phyloP scores from a whole-genome alignment of 352 stramenopile species.

The Poterioochromonas sp. region DNA sequence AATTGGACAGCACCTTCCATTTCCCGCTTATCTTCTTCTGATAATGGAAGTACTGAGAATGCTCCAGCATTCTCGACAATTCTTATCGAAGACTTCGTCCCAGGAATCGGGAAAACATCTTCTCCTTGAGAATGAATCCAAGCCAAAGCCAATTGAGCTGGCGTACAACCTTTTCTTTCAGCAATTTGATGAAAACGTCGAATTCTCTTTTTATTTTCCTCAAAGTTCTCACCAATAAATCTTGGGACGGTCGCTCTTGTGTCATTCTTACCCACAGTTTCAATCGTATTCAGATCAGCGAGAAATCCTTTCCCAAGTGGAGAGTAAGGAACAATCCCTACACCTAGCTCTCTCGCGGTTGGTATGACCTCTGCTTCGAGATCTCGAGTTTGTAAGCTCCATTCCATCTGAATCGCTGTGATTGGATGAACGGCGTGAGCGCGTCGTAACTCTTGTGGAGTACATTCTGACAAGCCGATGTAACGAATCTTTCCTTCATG shows the following conservation, averaged over 20 bases:
- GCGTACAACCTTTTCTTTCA: conserved; percentile 34
- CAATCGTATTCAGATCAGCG: conserved; percentile 1
- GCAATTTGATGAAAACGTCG: conserved; percentile 29
- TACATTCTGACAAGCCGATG: conserved; percentile 39
- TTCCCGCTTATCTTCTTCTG: too few species aligned
- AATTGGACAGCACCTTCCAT: too few species aligned
- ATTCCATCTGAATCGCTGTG: conserved; percentile 41
- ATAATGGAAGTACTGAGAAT: not conserved
- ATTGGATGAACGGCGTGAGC: conserved; percentile 41
- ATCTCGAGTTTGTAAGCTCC: conserved; percentile 30
- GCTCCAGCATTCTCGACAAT: conserved; percentile 38
- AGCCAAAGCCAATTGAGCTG: conserved; percentile 39
- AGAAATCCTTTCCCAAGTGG: conserved; percentile 35
- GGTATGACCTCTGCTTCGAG: conserved; percentile 34
- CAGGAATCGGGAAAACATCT: conserved; percentile 43
- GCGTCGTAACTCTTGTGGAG: conserved; percentile 31
- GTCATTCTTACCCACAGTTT: conserved; percentile 30
- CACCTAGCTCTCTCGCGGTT: conserved; percentile 33
- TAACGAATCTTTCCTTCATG: conserved; percentile 43
- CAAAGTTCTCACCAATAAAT: conserved; percentile 25
- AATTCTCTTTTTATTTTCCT: conserved; percentile 3
- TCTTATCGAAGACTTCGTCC: conserved; percentile 35
- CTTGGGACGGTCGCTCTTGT: not conserved
- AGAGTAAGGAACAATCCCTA: conserved; percentile 40
- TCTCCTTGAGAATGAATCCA: conserved; percentile 40